Evolutionary conservation across 1,284 basidiomycete genomes (phyloP), one percentile per base, ranked within the genome.

Genomic region (Ceratobasidium sp.): DNA sequence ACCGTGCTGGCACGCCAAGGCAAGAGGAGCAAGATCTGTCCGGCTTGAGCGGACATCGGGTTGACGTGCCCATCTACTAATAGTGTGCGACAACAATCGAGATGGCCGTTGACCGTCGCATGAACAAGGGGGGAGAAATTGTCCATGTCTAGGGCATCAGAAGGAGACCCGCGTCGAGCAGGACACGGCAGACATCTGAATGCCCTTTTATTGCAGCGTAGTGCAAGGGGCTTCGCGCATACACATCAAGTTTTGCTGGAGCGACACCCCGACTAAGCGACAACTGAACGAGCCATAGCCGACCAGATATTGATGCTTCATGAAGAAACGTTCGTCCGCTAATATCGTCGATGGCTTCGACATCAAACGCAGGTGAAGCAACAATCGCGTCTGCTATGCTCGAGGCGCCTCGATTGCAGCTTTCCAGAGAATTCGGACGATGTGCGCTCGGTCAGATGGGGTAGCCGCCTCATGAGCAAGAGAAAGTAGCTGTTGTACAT

Each of bases 141-240:
- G 80, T 99, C 97, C 82, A 92, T 88, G 80, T 98, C 97, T 61
- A 92, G 86, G 14, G 88, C 84, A 73, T 90, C 86, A 1, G 93
- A 85, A 39, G 88, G 84, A 8, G 93, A 83, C 18, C 85, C 14
- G 89, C 88, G 73, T 89, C 85, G 73, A 99, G 83, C 41, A 99
- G 87, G 75, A 86, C 89, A 59, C 85, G 85, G 80, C 94, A 96
- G 72, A 97, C 87, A 16, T 83, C 82, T 0, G 89, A 85, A 79
- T 96, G 92, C 1, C 96, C 96, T 77, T 94, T 90, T 90, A 99
- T 95, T 18, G 95, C 93, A 18, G 95, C 95, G 80, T 99, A 99
- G 81, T 98, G 97, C 61, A 99, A 85, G 2, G 96, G 91, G 10
- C 93, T 92, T 18, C 97, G 92, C 41, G 94, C 95, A 81, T 98